Evolutionary conservation across 208 protist genomes (phyloP), one percentile per base, ranked within the genome.

Genomic region (Leishmania gerbilli): DNA sequence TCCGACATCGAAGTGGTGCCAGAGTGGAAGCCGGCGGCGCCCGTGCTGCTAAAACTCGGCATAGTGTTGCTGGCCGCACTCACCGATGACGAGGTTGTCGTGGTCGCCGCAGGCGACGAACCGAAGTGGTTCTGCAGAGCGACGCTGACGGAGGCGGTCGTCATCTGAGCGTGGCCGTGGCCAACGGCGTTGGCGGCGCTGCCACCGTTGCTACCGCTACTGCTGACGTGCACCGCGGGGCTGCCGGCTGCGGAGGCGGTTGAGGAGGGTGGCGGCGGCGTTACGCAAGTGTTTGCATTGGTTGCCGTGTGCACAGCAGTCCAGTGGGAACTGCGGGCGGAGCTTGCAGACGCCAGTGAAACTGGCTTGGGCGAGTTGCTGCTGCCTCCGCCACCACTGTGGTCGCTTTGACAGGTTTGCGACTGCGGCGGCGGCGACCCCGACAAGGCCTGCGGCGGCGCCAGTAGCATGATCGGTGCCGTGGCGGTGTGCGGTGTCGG

Each of bases 281-380:
- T 82, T 11, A 79, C 78, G 58, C 56, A 65, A 1, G 78, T 77
- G 82, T 86, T 86, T 58, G 74, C 77, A 34, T 86, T 86, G 24
- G 82, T 86, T 3, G 82, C 58, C 4, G 82, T 82, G 82, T 86
- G 82, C 78, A 86, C 82, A 1, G 82, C 79, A 17, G 82, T 86
- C 82, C 82, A 86, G 53, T 80, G 56, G 24, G 82, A 64, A 31
- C 31, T 40, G 31, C 82, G 75, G 7, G 51, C 45, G 17, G 71
- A 74, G 64, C 62, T 67, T 21, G 27, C 71, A 34, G 58, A 13
- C 47, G 17, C 31, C 24, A 55, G 11, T 45, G 64, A 53, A 65
- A 24, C 37, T 80, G 56, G 27, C 27, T 51, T 17, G 7, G 72
- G 13, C 1, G 72, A 11, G 72, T 34, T 17, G 51, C 51, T 27